These are phyloP conservation scores for Amanita phalloides DNA, from an alignment of 768 basidiomycete genomes.

Conservation along the genomic window DNA sequence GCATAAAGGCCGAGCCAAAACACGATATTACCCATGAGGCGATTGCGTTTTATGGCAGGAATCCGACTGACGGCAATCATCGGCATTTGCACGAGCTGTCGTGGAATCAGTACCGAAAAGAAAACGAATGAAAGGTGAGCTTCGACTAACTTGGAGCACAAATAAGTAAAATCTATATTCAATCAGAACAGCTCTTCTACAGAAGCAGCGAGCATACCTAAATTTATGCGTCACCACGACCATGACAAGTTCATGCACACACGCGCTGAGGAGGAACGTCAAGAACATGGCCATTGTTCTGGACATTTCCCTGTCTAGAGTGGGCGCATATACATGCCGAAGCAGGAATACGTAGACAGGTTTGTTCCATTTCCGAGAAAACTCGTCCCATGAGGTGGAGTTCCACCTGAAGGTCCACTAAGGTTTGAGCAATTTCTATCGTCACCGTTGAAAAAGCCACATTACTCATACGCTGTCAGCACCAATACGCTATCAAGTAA, in stretches of 20 bases:
- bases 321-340: constrained; percentile 89
- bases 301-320: constrained; percentile 64
- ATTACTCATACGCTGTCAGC: neutral
- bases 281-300: constrained; percentile 78
- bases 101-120: neutral
- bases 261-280: constrained; percentile 87
- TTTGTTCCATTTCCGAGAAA: constrained; percentile 97
- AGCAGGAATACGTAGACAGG: constrained; percentile 92
- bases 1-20: constrained; percentile 93
- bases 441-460: neutral
- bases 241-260: constrained; percentile 94
- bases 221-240: constrained; percentile 89
- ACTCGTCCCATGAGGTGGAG: constrained; percentile 93
- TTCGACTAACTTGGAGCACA: constrained; percentile 43
- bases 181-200: neutral
- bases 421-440: neutral
- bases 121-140: neutral
- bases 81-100: constrained; percentile 81
- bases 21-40: constrained; percentile 70
- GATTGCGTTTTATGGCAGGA: constrained; percentile 71
- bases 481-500: neutral
- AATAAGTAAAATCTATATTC: constrained; percentile 73
- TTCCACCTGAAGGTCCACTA: constrained; percentile 59
- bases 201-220: constrained; percentile 35
- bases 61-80: constrained; percentile 75